Conservation (phyloP, 805 yeast genomes). For the Groenewaldozyma tartarivorans region DNA sequence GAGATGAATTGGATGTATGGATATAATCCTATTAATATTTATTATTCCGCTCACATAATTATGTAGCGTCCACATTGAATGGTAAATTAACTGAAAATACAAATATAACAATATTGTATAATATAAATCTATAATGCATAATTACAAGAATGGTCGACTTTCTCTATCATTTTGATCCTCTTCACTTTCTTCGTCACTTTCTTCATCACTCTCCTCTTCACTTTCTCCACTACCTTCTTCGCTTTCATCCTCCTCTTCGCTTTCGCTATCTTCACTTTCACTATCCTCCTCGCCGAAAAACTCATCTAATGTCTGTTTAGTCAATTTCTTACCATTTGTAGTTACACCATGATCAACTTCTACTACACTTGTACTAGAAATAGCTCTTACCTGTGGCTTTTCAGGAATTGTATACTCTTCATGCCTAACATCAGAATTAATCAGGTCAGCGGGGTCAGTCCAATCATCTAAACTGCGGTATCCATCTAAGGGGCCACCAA, state of each 20-base stretch:
- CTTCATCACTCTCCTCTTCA: conserved; percentile 4
- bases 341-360: conserved; percentile 15
- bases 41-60: too few species aligned
- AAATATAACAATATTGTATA: neutral
- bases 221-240: conserved; percentile 5
- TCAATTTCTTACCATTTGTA: conserved; percentile 31
- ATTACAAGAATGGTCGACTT: neutral
- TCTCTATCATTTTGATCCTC: conserved; percentile 6
- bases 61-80: too few species aligned
- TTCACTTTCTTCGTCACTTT: conserved; percentile 1
- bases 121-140: too few species aligned
- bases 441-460: conserved; percentile 29
- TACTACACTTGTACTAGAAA: neutral
- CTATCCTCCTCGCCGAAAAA: conserved; percentile 48
- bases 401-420: conserved; percentile 11
- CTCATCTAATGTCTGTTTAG: conserved; percentile 76
- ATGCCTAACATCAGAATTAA: conserved; percentile 27
- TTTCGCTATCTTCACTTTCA: conserved; percentile 26
- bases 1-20: conserved; percentile 47
- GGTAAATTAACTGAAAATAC: conserved; percentile 3
- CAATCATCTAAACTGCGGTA: conserved; percentile 34
- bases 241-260: conserved; percentile 15
- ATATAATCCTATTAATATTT: conserved; percentile 20
- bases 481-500: conserved; percentile 26
- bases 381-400: neutral